These are phyloP conservation scores for Neostapfia colusana DNA, from an alignment of 176 grass and related monocot genomes.

Conservation along the genomic window DNA sequence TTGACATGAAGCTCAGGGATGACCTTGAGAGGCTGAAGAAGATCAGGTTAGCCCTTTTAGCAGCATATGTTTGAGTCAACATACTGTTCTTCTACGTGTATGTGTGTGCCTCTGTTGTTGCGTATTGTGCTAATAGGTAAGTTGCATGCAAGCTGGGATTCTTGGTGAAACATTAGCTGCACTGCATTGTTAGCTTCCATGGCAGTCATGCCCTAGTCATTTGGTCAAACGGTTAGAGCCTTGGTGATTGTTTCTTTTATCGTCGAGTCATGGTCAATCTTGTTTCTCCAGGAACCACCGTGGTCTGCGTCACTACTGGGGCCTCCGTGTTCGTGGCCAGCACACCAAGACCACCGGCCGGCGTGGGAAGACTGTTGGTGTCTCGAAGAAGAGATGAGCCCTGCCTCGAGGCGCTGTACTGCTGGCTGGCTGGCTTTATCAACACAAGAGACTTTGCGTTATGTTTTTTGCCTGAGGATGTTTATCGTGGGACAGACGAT, in stretches of 20 bases:
- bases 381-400: constrained; percentile 77
- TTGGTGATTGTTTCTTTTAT: background rate
- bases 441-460: background rate
- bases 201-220: background rate
- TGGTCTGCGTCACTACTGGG: constrained; percentile 79
- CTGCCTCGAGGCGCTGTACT: background rate
- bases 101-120: too few relatives aligned
- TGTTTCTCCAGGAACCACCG: constrained; percentile 60
- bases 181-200: background rate
- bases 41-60: constrained; percentile 50
- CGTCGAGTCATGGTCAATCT: too few relatives aligned
- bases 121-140: too few relatives aligned
- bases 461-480: background rate
- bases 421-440: background rate
- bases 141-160: too few relatives aligned
- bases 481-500: constrained; percentile 22
- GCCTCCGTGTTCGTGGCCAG: constrained; percentile 72
- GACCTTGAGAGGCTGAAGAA: constrained; percentile 80
- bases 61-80: too few relatives aligned
- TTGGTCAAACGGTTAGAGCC: too few relatives aligned
- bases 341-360: constrained; percentile 81
- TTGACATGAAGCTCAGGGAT: constrained; percentile 9
- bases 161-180: too few relatives aligned
- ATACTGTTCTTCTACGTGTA: background rate
- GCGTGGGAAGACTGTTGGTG: constrained; percentile 82